Conservation (phyloP, 2,329 filamentous ascomycete species). For the Epichloe baconii region DNA sequence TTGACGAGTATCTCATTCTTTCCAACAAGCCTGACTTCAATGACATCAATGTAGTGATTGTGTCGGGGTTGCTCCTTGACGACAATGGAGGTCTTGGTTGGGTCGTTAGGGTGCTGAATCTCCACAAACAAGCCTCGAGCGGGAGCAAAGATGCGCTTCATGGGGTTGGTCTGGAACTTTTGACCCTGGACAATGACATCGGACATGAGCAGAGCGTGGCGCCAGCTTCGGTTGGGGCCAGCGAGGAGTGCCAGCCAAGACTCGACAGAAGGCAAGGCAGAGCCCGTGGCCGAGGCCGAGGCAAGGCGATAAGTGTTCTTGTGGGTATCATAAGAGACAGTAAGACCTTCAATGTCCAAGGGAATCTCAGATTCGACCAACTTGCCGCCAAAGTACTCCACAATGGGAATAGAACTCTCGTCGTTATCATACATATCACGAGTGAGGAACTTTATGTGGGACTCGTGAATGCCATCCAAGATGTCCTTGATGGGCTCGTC, state of each 20-base stretch:
- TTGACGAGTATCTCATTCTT: slow-evolving; percentile 75
- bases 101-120: slow-evolving; percentile 68
- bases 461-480: slow-evolving; percentile 76
- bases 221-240: slow-evolving; percentile 77
- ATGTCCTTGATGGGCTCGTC: slow-evolving; percentile 95
- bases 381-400: slow-evolving; percentile 94
- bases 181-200: slow-evolving; percentile 92
- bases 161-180: slow-evolving; percentile 94
- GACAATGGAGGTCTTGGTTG: slow-evolving; percentile 69
- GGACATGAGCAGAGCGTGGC: slow-evolving; percentile 84
- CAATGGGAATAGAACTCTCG: slow-evolving; percentile 60
- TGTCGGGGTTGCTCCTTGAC: slow-evolving; percentile 79
- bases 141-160: slow-evolving; percentile 82
- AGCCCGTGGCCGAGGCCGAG: slow-evolving; percentile 56
- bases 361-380: slow-evolving; percentile 59
- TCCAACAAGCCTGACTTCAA: slow-evolving; percentile 66
- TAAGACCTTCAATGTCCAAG: slow-evolving; percentile 73
- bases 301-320: slow-evolving; percentile 81
- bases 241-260: slow-evolving; percentile 83
- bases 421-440: slow-evolving; percentile 69
- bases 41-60: slow-evolving; percentile 76
- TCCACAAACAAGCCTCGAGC: slow-evolving; percentile 80
- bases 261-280: slow-evolving; percentile 63
- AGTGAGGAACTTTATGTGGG: slow-evolving; percentile 70
- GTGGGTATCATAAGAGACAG: slow-evolving; percentile 60